Percentiles rank a stretch among this genome's conserved stretches.
phyloP scores from a whole-genome alignment of 2,329 filamentous ascomycete species.

The Penicillium sp. region DNA sequence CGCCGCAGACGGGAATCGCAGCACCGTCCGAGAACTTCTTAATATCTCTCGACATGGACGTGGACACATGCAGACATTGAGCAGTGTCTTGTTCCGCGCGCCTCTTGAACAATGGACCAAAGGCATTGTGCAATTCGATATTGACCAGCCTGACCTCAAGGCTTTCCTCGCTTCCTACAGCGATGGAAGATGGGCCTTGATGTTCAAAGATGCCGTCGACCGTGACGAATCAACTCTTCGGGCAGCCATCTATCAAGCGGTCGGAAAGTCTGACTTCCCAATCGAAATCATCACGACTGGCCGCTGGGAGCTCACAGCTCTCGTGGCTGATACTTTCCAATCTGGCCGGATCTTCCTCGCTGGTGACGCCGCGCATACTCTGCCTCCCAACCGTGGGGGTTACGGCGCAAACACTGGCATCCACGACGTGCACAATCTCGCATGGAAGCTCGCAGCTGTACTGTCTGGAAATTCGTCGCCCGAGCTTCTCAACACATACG shows the following conservation, averaged over 20 bases:
- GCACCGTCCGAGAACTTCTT: conserved; percentile 21
- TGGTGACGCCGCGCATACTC: conserved; percentile 35
- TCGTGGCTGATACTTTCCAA: conserved; percentile 30
- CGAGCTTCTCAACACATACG: conserved; percentile 41
- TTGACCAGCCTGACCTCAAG: conserved; percentile 21
- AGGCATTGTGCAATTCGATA: conserved; percentile 23
- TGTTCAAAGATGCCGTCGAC: conserved; percentile 27
- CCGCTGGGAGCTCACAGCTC: conserved; percentile 35
- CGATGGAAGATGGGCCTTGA: conserved; percentile 28
- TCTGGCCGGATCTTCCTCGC: conserved; percentile 36
- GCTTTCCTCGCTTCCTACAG: conserved; percentile 27
- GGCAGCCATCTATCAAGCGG: conserved; percentile 27
- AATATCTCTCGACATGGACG: conserved; percentile 22
- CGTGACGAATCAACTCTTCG: conserved; percentile 23
- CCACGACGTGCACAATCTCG: conserved; percentile 45
- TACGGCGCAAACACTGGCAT: conserved; percentile 39
- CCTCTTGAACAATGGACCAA: conserved; percentile 19
- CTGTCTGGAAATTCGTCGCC: conserved; percentile 22
- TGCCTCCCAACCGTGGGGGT: conserved; percentile 33
- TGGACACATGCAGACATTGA: conserved; percentile 24
- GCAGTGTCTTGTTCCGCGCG: conserved; percentile 27
- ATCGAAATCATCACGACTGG: conserved; percentile 38
- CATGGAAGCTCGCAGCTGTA: conserved; percentile 46
- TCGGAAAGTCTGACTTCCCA: conserved; percentile 31
- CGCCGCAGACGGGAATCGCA: conserved; percentile 39